Base-by-base conservation (phyloP, 2,329 filamentous ascomycete genomes). In the Fusarium sp. region DNA sequence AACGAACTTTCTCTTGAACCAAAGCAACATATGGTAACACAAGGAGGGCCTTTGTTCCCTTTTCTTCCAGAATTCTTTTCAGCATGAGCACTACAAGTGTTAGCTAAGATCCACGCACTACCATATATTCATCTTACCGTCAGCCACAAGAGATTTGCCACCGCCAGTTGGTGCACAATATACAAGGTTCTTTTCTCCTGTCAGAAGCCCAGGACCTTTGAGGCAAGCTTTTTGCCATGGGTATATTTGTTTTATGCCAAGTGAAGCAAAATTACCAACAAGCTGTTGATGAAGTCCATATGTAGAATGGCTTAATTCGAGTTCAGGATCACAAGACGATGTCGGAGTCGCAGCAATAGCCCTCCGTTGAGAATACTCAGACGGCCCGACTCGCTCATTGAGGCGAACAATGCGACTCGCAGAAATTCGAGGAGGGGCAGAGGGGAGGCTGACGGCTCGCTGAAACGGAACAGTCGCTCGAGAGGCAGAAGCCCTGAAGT, bases 221-320 rank as follows among this genome's bases (percentile, higher is more conserved):
- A 95, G 85, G 77, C 93, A 95, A 65, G 91, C 90, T 57, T 92
- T 92, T 81, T 95, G 93, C 93, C 93, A 95, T 5, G 92, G 91
- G 76, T 95, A 95, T 67, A 95, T 95, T 73, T 87, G 88, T 45
- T 85, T 88, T 63, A 95, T 92, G n/a, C 93, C 93, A 44, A 93
- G 84, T 0, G 84, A 82, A 54, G 85, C 86, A 77, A 95, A 88
- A 77, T 94, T 95, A 24, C 85, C 81, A 7, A 93, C 88, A 44
- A 95, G 83, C 30, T 85, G 81, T 1, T 82, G 73, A 6, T 92
- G 90, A 20, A 95, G 84, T 14, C 84, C 88, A 82, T 94, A 95
- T 44, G 83, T 83, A 3, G 87, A 84, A 79, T 94, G 89, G 9
- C 87, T 86, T 36, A 95, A 84, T 20, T 87, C 89, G 24, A 94